These are phyloP conservation scores for Sugiyamaella valdiviana DNA, from an alignment of 805 yeast species.

Conservation along the genomic window DNA sequence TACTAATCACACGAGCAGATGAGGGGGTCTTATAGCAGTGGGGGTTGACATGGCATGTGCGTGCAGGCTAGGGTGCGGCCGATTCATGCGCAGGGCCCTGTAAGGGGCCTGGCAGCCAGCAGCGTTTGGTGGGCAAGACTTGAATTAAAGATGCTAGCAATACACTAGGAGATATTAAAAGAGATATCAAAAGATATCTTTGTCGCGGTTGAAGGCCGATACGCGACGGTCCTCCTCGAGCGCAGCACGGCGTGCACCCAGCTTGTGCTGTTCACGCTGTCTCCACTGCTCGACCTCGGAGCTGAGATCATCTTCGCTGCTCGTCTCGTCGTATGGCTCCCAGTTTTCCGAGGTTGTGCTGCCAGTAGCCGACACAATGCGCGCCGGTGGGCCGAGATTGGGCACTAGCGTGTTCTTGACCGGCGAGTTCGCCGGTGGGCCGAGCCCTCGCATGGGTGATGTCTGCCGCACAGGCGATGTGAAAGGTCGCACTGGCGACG, in stretches of 20 bases:
- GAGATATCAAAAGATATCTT: constrained; percentile 21
- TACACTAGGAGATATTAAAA: neutral
- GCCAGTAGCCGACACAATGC: constrained; percentile 5
- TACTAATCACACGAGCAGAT: no score
- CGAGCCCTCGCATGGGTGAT: neutral
- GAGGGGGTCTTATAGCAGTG: no score
- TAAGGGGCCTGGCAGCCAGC: neutral
- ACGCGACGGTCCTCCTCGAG: constrained; percentile 5
- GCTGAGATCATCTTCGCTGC: constrained; percentile 19
- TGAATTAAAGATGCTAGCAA: no score
- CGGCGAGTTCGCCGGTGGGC: neutral
- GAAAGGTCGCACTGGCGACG: neutral
- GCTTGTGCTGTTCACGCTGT: constrained; percentile 12
- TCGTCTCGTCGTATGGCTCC: constrained; percentile 16
- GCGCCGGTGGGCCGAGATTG: neutral
- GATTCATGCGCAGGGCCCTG: neutral
- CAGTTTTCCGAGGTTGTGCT: constrained; percentile 18
- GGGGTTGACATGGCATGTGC: no score
- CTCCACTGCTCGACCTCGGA: constrained; percentile 17
- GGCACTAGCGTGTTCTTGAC: no score
- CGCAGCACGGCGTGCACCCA: constrained; percentile 5
- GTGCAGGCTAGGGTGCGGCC: no score
- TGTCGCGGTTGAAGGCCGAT: constrained; percentile 27
- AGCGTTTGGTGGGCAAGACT: no score
- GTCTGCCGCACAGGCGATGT: neutral